A percentile compares a stretch with the other conserved stretches of the same genome.
Conservation (phyloP, 192 early-diverging fungal species). For the Entomortierella beljakovae region DNA sequence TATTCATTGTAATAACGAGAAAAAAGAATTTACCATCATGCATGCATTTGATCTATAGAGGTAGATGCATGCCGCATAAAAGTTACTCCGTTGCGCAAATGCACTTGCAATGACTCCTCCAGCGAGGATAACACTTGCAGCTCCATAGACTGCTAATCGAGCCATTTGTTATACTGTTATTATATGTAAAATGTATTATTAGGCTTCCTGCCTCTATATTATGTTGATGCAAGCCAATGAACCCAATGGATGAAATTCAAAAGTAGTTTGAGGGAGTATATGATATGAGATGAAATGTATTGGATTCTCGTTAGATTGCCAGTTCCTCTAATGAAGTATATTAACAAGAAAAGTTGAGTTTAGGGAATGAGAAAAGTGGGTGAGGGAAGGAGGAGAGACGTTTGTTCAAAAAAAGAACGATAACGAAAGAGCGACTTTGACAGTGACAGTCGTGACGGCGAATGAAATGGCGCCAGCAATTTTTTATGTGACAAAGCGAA, state of each 20-base stretch:
- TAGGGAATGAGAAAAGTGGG: too few species aligned
- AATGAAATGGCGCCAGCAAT: slow-evolving; percentile 8
- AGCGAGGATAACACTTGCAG: slow-evolving; percentile 73
- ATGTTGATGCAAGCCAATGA: too few species aligned
- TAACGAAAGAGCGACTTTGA: neutral
- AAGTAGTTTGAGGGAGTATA: too few species aligned
- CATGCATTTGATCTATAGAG: slow-evolving; percentile 88
- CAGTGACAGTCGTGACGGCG: slow-evolving; percentile 1
- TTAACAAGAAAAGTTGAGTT: too few species aligned
- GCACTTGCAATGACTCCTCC: slow-evolving; percentile 71
- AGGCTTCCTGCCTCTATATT: too few species aligned
- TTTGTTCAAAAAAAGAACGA: neutral
- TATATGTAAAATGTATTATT: too few species aligned
- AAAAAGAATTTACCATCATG: slow-evolving; percentile 76
- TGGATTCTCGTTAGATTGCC: too few species aligned
- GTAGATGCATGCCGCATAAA: slow-evolving; percentile 92
- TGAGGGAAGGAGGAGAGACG: neutral
- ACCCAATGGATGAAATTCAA: too few species aligned
- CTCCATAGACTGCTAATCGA: slow-evolving; percentile 79
- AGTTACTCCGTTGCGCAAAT: slow-evolving; percentile 79
- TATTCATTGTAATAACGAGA: neutral
- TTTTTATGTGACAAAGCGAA: neutral
- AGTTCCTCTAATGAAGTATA: too few species aligned
- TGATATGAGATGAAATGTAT: too few species aligned
- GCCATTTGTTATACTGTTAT: slow-evolving; percentile 37